phyloP scores from a whole-genome alignment of 2,329 filamentous ascomycete species.

The Didymella pinodella region DNA sequence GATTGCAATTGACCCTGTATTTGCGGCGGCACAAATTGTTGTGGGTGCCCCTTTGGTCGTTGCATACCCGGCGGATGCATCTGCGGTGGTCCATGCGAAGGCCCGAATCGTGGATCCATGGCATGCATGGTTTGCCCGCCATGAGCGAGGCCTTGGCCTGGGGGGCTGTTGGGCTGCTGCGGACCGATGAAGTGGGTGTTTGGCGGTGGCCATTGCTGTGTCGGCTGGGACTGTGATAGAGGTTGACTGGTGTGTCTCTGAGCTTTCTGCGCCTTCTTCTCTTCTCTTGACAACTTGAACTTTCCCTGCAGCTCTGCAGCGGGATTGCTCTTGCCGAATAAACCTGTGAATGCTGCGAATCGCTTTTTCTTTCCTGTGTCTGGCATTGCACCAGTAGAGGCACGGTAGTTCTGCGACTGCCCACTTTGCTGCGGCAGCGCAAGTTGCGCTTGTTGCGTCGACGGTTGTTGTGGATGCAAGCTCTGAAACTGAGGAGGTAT shows the following conservation, averaged over 20 bases:
- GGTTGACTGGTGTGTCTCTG: conserved; percentile 35
- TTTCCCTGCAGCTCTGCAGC: conserved; percentile 39
- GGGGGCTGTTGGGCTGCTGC: conserved; percentile 30
- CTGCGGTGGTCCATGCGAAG: conserved; percentile 20
- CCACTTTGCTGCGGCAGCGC: conserved; percentile 17
- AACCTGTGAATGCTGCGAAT: conserved; percentile 54
- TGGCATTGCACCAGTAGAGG: conserved; percentile 26
- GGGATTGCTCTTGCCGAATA: conserved; percentile 54
- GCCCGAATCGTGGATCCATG: conserved; percentile 21
- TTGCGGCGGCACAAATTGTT: conserved; percentile 13
- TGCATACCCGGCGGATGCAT: conserved; percentile 24
- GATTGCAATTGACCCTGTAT: conserved; percentile 24
- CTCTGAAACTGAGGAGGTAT: conserved; percentile 34
- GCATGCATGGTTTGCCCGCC: conserved; percentile 31
- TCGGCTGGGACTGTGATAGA: conserved; percentile 13
- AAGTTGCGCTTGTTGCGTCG: conserved; percentile 11
- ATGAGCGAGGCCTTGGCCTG: conserved; percentile 24
- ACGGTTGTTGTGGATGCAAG: conserved; percentile 24
- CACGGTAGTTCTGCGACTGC: conserved; percentile 26
- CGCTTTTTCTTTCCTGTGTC: conserved; percentile 54
- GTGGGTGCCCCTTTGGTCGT: conserved; percentile 22
- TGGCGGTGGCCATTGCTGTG: conserved; percentile 29
- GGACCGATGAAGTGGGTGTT: conserved; percentile 24
- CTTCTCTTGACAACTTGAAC: conserved; percentile 49
- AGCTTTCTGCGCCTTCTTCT: conserved; percentile 47